Conservation (phyloP, 768 basidiomycete genomes). For the Pleurotus sapidus region DNA sequence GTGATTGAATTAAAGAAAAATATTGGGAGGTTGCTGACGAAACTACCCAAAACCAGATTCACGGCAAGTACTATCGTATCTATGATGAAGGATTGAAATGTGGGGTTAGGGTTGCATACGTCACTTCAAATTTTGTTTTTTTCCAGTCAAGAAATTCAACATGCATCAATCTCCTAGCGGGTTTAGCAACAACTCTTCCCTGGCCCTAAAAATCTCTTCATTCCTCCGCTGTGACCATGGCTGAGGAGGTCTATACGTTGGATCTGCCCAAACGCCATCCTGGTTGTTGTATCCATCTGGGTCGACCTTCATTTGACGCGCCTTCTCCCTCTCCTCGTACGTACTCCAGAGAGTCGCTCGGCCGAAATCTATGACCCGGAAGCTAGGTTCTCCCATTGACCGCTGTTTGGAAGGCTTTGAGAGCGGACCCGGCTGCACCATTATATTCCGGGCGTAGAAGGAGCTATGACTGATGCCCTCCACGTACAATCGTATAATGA, state of each 20-base stretch:
- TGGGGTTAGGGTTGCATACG: too few species aligned
- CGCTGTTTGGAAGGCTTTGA: conserved; percentile 13
- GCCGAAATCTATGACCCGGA: conserved; percentile 42
- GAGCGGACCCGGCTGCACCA: conserved; percentile 33
- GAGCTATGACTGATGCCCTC: conserved; percentile 35
- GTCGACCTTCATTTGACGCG: background rate
- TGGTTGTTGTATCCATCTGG: too few species aligned
- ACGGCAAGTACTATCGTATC: background rate
- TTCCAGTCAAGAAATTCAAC: too few species aligned
- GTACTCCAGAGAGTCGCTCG: background rate
- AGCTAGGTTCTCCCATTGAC: conserved; percentile 20
- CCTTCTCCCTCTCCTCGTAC: background rate
- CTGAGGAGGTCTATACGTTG: too few species aligned
- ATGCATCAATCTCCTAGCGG: background rate
- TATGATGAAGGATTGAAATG: background rate
- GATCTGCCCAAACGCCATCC: too few species aligned
- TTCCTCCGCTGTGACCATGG: background rate
- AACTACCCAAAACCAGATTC: background rate
- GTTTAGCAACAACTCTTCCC: conserved; percentile 8
- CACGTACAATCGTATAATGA: conserved; percentile 33
- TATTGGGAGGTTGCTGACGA: conserved; percentile 8
- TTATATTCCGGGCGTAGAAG: conserved; percentile 33
- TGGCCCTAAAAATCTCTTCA: background rate
- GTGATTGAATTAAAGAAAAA: conserved; percentile 27
- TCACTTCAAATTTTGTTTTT: too few species aligned